Evolutionary conservation across 805 yeast species (phyloP).

Genomic region (Limtongia smithiae): DNA sequence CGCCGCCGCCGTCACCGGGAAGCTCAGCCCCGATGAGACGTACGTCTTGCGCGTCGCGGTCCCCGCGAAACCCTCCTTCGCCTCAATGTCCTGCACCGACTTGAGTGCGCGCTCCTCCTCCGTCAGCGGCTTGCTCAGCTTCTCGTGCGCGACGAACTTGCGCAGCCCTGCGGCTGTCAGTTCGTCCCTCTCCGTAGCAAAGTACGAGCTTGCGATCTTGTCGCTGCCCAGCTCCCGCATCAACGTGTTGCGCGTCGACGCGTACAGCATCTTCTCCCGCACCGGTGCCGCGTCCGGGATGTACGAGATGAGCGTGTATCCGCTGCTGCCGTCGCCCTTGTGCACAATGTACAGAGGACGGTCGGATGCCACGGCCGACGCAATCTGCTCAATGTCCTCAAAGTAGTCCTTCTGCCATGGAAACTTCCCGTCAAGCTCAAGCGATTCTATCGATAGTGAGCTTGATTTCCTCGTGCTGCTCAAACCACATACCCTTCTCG

Average conservation of each 20-base stretch:
- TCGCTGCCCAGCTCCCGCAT: slow-evolving; percentile 67
- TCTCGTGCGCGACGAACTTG: slow-evolving; percentile 40
- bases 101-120: slow-evolving; percentile 48
- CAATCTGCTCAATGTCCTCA: slow-evolving; percentile 41
- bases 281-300: slow-evolving; percentile 86
- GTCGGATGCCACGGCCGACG: slow-evolving; percentile 36
- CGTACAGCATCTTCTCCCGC: slow-evolving; percentile 86
- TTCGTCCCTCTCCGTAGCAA: slow-evolving; percentile 57
- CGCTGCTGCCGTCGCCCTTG: slow-evolving; percentile 30
- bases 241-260: slow-evolving; percentile 78
- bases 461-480: background rate
- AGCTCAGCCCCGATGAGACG: slow-evolving; percentile 26
- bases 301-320: slow-evolving; percentile 66
- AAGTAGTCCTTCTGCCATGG: slow-evolving; percentile 35
- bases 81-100: slow-evolving; percentile 24
- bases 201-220: slow-evolving; percentile 48
- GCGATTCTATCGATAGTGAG: slow-evolving; percentile 17
- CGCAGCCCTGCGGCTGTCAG: slow-evolving; percentile 50
- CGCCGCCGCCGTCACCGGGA: slow-evolving; percentile 36
- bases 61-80: slow-evolving; percentile 25
- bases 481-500: slow-evolving; percentile 32
- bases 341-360: slow-evolving; percentile 53
- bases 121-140: slow-evolving; percentile 49
- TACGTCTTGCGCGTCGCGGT: slow-evolving; percentile 23
- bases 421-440: slow-evolving; percentile 39